Base-by-base conservation (phyloP, 2,329 filamentous ascomycete genomes). In the Fusarium algeriense region DNA sequence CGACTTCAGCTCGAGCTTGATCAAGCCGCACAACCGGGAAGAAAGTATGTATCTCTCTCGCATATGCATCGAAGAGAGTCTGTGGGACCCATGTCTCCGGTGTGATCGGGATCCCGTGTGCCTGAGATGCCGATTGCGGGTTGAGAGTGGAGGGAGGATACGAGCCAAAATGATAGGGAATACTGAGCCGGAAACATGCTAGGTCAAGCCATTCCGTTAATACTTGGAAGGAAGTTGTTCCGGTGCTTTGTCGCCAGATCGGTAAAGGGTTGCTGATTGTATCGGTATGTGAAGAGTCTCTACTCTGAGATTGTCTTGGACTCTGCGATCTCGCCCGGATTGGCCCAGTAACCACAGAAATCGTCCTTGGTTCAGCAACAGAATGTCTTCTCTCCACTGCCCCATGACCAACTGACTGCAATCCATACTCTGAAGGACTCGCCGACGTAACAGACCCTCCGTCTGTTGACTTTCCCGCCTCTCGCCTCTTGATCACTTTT, bases 101-200 rank as follows among this genome's bases (percentile, higher is more conserved):
- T 6, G 20, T 7, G 2, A 32, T 23, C 2, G 62, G 50, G 1
- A 57, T 11, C 3, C 6, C 19, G 1, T 45, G 49, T 3, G 28
- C 13, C 9, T 23, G 19, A 13, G 45, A 37, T 26, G 11, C n/a
- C 7, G 60, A 34, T 6, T 30, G 26, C 3, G 5, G 15, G 2
- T 26, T 34, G 0, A 58, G 28, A 1, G 15, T 19, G 2, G 59
- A 23, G 0, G 44, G 37, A 0, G 60, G 32, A 10, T 34, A 65
- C 0, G 50, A 41, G 4, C 62, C 62, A n/a, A 65, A 65, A 15
- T 65, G 62, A 30, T 65, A 65, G 1, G 62, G 62, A 10, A 65
- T 38, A 6, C 64, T 59, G 0, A 65, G 28, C 7, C 62, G 60
- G 11, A 59, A 65, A 4, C 50, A 65, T 7, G 62, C 64, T 2